Base-by-base conservation (phyloP, 805 yeast species). In the Barnettozyma sucrosica region DNA sequence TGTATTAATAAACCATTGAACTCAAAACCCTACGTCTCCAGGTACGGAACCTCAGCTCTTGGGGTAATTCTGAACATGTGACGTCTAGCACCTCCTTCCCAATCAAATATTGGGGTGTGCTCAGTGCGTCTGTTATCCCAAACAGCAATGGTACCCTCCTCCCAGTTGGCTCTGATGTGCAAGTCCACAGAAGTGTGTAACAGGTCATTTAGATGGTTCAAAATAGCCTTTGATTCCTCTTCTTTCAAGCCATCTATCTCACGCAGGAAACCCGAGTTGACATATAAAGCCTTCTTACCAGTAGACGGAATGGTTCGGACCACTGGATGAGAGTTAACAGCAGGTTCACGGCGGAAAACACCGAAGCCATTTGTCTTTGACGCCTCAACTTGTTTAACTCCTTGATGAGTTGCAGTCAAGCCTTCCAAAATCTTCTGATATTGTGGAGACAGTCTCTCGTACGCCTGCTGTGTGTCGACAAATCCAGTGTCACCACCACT, bases 121-220 rank as follows among this genome's bases (percentile, higher is more conserved):
- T 72, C 66, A 18, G 77, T 72, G 53, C 78, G 67, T 60, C 88
- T 76, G 69, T 82, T 83, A 59, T 82, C 88, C 87, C 88, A 83
- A 24, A 81, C 64, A 34, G 78, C 85, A 49, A 82, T 79, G 6
- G 85, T 75, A 34, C 72, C 71, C 45, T 76, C 75, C 59, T 76
- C 78, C 85, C 86, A 83, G 46, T 60, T 70, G 41, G 83, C 82
- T 57, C 86, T 74, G 47, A 79, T 69, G 49, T 81, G 83, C 53
- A 80, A 71, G 57, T 80, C 84, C 38, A 72, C 58, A 47, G 66
- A 63, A 47, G 65, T 64, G 41, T 74, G 71, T 30, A 80, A 66
- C 55, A 77, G 79, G 43, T 66, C 62, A 58, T 70, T 74, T 55
- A 83, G 68, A 58, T 80, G 81, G 36, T 70, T 61, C 56, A 83